Conservation (phyloP, 306 rosid species). For the Sicyos edulis region DNA sequence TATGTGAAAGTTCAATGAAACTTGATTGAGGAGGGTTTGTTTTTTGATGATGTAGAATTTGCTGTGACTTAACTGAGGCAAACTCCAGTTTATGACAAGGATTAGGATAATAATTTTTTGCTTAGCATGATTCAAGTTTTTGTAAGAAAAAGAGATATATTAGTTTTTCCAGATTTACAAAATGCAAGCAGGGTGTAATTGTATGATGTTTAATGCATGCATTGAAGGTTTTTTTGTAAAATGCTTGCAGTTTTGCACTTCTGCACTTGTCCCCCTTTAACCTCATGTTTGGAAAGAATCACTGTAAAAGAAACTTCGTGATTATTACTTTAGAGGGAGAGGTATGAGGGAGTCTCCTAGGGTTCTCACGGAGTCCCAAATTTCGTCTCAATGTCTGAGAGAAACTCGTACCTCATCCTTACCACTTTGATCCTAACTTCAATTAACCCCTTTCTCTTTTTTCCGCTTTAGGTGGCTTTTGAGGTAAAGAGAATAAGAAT, state of each 20-base stretch:
- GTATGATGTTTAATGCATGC: background rate
- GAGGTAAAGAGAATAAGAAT: too few relatives aligned
- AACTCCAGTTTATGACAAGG: background rate
- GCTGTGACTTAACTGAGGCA: background rate
- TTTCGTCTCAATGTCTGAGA: background rate
- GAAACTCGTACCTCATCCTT: constrained; percentile 9
- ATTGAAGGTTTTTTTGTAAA: background rate
- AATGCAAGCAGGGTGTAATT: background rate
- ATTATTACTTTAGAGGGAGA: background rate
- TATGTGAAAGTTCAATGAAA: constrained; percentile 27
- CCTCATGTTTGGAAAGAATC: background rate
- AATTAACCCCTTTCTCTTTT: background rate
- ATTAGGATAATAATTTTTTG: background rate
- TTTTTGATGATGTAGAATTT: background rate
- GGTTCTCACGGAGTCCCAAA: background rate
- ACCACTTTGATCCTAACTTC: background rate
- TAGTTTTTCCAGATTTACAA: background rate
- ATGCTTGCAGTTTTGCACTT: background rate
- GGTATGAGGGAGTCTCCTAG: background rate
- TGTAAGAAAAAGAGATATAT: background rate
- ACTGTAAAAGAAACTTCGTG: background rate
- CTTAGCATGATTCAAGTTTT: background rate
- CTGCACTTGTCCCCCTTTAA: background rate
- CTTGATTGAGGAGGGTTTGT: background rate
- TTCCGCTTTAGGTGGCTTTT: too few relatives aligned